A percentile compares a stretch with the other conserved stretches of the same genome.
phyloP scores from a whole-genome alignment of 2,329 filamentous ascomycete genomes.

The Ceratocystiopsis sp. region DNA sequence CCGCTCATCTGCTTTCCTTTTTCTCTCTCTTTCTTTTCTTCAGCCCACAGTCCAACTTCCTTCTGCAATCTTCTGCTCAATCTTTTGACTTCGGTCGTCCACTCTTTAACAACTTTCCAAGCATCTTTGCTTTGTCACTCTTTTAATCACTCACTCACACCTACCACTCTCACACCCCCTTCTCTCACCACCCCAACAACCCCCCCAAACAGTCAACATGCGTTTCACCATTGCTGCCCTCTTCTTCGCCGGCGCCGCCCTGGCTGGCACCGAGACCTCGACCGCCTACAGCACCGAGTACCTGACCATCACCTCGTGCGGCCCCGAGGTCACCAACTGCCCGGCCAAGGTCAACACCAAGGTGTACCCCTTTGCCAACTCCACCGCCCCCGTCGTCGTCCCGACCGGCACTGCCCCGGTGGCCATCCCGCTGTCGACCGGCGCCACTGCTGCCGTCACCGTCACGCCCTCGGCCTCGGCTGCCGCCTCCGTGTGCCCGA shows the following conservation, averaged over 20 bases:
- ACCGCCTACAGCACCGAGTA: slow-evolving; percentile 41
- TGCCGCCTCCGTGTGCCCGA: slow-evolving; percentile 16
- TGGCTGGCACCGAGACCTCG: slow-evolving; percentile 14
- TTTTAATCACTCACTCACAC: slow-evolving; percentile 7
- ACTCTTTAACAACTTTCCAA: slow-evolving; percentile 17
- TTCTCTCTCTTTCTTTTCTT: slow-evolving; percentile 14
- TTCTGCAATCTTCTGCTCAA: slow-evolving; percentile 15
- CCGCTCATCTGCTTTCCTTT: slow-evolving; percentile 5
- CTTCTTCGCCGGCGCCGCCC: slow-evolving; percentile 30
- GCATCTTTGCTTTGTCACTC: slow-evolving; percentile 12
- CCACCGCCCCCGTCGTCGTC: slow-evolving; percentile 25
- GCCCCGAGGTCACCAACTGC: slow-evolving; percentile 35
- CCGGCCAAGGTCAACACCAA: slow-evolving; percentile 16
- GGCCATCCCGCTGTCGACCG: slow-evolving; percentile 21
- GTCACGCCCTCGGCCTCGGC: slow-evolving; percentile 22
- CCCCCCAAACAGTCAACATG: slow-evolving; percentile 33
- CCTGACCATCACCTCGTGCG: slow-evolving; percentile 45
- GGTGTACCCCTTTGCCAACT: slow-evolving; percentile 21
- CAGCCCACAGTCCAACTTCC: slow-evolving; percentile 18
- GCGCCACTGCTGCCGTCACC: slow-evolving; percentile 12
- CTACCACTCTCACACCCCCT: slow-evolving; percentile 5
- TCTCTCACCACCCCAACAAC: not conserved
- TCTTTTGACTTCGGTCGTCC: slow-evolving; percentile 24
- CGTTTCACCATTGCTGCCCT: slow-evolving; percentile 38
- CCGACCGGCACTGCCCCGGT: slow-evolving; percentile 15